Evolutionary conservation across 768 basidiomycete species (phyloP), one percentile per base, ranked within the genome.

Genomic region (Suillus brevipes): DNA sequence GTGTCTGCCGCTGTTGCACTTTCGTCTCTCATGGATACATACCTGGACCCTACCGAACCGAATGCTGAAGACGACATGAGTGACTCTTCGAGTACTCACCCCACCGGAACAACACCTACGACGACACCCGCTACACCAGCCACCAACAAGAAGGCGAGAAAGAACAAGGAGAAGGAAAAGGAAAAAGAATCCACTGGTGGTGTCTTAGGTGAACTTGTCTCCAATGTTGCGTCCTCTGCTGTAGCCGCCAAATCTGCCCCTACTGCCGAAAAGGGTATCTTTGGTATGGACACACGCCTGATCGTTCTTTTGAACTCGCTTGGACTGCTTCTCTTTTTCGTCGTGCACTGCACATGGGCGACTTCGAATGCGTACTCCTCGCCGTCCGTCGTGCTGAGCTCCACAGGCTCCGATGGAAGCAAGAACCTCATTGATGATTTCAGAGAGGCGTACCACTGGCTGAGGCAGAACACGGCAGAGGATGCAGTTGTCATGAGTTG

Each of bases 361-460:
- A 99, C 97, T 1, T 88, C 95, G 37, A 87, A 81, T 67, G 96
- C 97, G 1, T 99, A 99, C 79, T 99, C 97, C 8, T 98, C 96
- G 0, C 97, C 97, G 0, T 98, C 96, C 34, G 97, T 99, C 66
- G 97, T 99, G 6, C 82, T 99, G 65, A 88, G 96, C 0, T 94
- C 93, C 6, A 78, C 80, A 1, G 86, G 84, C 63, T 80, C 84
- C 0, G 97, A 99, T 72, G 97, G 97, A 23, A 89, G 86, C 64
- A 90, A 94, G 73, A 89, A 95, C 76, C 92, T 99, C 72, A 99
- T 99, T 71, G 97, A 99, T 73, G 97, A 99, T 77, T 99, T 98
- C 88, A 86, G 97, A 65, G 97, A 99, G 81, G 97, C 97, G 14
- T 99, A 99, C 77, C 98, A 99, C 74, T 99, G 97, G 97, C 78